These are phyloP conservation scores for Aspergillus coremiiformis DNA, from an alignment of 495 filamentous ascomycete species.

Conservation along the genomic window DNA sequence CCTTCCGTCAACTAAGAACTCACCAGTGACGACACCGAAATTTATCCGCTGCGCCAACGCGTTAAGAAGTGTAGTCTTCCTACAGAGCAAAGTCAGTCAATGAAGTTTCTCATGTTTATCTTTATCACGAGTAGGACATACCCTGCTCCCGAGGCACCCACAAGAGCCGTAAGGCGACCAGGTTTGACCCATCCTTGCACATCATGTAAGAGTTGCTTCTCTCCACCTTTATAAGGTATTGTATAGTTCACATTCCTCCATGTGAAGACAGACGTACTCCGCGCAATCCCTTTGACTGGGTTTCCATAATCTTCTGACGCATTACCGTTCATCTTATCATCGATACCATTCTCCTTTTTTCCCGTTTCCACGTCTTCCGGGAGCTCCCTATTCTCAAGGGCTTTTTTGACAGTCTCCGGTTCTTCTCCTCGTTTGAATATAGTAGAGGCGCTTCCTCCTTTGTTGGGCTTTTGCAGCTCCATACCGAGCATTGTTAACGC, in stretches of 20 bases:
- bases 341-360: conserved; percentile 22
- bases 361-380: conserved; percentile 44
- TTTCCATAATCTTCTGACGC: conserved; percentile 18
- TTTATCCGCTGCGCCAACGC: conserved; percentile 48
- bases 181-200: conserved; percentile 66
- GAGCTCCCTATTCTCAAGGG: conserved; percentile 25
- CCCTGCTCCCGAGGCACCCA: conserved; percentile 61
- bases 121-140: neutral
- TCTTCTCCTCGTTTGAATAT: conserved; percentile 59
- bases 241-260: conserved; percentile 74
- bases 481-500: conserved; percentile 53
- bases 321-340: conserved; percentile 18
- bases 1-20: conserved; percentile 49
- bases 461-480: conserved; percentile 63
- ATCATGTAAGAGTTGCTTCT: conserved; percentile 51
- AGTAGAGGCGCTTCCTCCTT: conserved; percentile 62
- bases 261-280: conserved; percentile 61
- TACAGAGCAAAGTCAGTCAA: conserved; percentile 9
- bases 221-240: conserved; percentile 54
- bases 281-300: conserved; percentile 40
- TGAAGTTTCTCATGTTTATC: neutral
- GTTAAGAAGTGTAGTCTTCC: conserved; percentile 51
- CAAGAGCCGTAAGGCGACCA: conserved; percentile 63
- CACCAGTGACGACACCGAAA: conserved; percentile 45
- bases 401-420: conserved; percentile 45